phyloP scores from a whole-genome alignment of 148 eudicot genomes.

The Fagopyrum esculentum region DNA sequence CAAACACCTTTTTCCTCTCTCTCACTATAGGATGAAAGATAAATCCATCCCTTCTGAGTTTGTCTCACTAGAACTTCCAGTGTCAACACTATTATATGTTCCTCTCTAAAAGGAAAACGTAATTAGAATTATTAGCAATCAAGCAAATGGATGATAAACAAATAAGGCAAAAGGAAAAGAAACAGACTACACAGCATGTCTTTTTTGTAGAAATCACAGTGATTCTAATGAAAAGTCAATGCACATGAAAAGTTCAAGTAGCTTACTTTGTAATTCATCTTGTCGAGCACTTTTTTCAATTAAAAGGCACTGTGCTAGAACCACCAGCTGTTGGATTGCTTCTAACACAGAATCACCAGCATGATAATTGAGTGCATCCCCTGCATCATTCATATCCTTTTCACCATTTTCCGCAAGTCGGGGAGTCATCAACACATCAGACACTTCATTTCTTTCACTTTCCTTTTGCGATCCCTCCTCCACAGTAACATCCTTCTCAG shows the following conservation, averaged over 20 bases:
- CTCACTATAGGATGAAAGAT: not conserved
- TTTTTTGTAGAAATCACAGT: not conserved
- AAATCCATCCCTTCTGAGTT: not conserved
- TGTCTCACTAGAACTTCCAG: not conserved
- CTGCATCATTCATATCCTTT: constrained; percentile 18
- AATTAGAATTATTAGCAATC: not conserved
- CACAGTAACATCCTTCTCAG: constrained; percentile 19
- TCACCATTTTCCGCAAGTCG: constrained; percentile 38
- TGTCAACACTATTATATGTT: not conserved
- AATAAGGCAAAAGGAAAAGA: not conserved
- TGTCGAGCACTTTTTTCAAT: constrained; percentile 67
- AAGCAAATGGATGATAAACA: not conserved
- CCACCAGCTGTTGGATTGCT: constrained; percentile 66
- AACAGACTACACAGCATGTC: not conserved
- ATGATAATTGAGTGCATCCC: constrained; percentile 26
- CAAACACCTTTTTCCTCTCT: not conserved
- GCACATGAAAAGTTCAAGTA: constrained; percentile 9
- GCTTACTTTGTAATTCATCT: constrained; percentile 79
- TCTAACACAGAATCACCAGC: constrained; percentile 29
- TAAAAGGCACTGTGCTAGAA: constrained; percentile 64
- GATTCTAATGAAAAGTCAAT: not conserved
- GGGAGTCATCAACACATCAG: constrained; percentile 77
- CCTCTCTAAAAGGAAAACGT: not conserved
- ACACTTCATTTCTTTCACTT: constrained; percentile 37
- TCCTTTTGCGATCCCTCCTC: constrained; percentile 20